phyloP scores from a whole-genome alignment of 495 filamentous ascomycete genomes.

The Amorphotheca resinae region DNA sequence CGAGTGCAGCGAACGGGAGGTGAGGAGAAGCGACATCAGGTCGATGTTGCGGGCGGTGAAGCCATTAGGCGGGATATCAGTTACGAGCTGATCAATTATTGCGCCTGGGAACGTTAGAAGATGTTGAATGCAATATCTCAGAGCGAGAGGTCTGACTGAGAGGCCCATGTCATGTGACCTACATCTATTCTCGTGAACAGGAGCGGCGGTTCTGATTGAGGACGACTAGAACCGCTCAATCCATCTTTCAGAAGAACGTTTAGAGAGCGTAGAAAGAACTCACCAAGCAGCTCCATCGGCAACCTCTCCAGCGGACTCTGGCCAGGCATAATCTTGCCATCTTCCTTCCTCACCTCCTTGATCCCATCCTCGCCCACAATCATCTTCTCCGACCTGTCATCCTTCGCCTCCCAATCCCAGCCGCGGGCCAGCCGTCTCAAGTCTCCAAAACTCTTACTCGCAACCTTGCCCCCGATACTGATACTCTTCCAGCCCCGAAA shows the following conservation, averaged over 20 bases:
- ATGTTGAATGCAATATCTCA: neutral
- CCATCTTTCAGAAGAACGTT: neutral
- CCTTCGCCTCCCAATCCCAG: constrained; percentile 41
- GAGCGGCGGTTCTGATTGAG: neutral
- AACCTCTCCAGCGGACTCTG: constrained; percentile 48
- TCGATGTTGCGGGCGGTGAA: constrained; percentile 72
- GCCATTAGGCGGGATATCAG: constrained; percentile 68
- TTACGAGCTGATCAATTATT: constrained; percentile 62
- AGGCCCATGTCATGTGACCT: constrained; percentile 5
- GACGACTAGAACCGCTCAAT: neutral
- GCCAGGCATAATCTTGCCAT: constrained; percentile 24
- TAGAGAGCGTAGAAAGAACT: constrained; percentile 23
- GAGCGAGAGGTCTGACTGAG: neutral
- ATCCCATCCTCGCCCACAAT: constrained; percentile 16
- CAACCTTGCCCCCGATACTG: constrained; percentile 46
- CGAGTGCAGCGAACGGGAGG: constrained; percentile 62
- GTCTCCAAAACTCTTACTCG: constrained; percentile 63
- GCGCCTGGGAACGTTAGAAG: constrained; percentile 38
- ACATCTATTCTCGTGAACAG: neutral
- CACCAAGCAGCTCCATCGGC: constrained; percentile 62
- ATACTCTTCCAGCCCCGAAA: constrained; percentile 66
- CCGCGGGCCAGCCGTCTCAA: constrained; percentile 41
- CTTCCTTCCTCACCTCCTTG: constrained; percentile 17
- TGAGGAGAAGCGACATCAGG: constrained; percentile 63
- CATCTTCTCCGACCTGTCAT: constrained; percentile 9